Percentiles rank a stretch among this genome's conserved stretches.
phyloP scores from a whole-genome alignment of 169 alveolate species.

The Babesia divergens region DNA sequence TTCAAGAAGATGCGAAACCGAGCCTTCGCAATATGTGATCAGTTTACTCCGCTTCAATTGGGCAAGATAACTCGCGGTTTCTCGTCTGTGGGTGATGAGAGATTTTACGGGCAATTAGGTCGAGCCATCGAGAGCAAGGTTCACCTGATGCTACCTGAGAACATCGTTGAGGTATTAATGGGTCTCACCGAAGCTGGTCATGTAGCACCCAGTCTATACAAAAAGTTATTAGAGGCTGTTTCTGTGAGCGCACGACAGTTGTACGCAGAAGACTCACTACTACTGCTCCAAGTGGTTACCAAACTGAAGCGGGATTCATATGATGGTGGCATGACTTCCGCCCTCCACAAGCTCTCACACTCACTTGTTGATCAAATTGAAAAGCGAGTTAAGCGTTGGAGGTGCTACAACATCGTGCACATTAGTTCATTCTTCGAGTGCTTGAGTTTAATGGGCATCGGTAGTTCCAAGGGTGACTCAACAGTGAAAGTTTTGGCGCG shows the following conservation, averaged over 20 bases:
- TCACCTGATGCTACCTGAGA: slow-evolving; percentile 58
- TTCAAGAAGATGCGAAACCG: slow-evolving; percentile 46
- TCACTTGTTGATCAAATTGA: slow-evolving; percentile 54
- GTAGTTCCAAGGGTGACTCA: slow-evolving; percentile 24
- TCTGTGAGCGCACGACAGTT: slow-evolving; percentile 27
- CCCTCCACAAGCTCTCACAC: slow-evolving; percentile 8
- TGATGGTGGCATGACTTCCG: background rate
- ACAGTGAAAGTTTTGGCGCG: slow-evolving; percentile 5
- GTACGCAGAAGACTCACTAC: slow-evolving; percentile 62
- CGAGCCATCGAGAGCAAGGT: slow-evolving; percentile 41
- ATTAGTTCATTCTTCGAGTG: slow-evolving; percentile 45
- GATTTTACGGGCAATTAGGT: slow-evolving; percentile 40
- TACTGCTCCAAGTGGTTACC: slow-evolving; percentile 29
- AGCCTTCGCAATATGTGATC: slow-evolving; percentile 30
- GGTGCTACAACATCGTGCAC: slow-evolving; percentile 43
- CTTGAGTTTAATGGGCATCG: slow-evolving; percentile 28
- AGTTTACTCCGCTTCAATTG: slow-evolving; percentile 64
- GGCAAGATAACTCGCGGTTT: slow-evolving; percentile 48
- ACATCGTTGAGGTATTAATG: slow-evolving; percentile 45
- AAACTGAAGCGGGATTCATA: background rate
- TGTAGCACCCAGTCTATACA: slow-evolving; percentile 3
- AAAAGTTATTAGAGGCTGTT: slow-evolving; percentile 25
- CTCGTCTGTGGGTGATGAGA: slow-evolving; percentile 40
- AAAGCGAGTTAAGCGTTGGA: slow-evolving; percentile 46
- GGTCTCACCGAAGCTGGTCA: slow-evolving; percentile 43